Evolutionary conservation across 2,329 filamentous ascomycete genomes (phyloP).

Genomic region (Hortaea werneckii): DNA sequence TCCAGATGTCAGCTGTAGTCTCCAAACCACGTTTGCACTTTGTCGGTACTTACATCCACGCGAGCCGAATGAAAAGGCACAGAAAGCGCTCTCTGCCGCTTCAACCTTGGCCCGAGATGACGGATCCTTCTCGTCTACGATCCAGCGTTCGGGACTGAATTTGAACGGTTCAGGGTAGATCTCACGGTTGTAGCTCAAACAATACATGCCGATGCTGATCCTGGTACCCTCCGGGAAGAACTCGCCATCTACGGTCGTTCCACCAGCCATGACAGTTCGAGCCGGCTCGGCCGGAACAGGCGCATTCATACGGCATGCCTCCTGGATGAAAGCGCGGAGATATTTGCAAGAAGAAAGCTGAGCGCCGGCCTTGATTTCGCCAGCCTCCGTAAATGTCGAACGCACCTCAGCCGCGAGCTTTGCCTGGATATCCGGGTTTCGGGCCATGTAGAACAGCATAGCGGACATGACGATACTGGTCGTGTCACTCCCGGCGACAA

Average conservation of each 20-base stretch:
- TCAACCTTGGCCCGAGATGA: background rate
- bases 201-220: slow-evolving; percentile 26
- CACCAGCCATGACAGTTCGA: slow-evolving; percentile 25
- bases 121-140: slow-evolving; percentile 1
- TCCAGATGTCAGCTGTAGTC: too few relatives aligned
- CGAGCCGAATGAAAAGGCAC: slow-evolving; percentile 60
- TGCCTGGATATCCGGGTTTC: slow-evolving; percentile 19
- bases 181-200: slow-evolving; percentile 26
- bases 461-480: slow-evolving; percentile 19
- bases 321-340: slow-evolving; percentile 38
- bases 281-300: slow-evolving; percentile 28
- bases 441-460: slow-evolving; percentile 27
- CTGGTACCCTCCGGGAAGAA: slow-evolving; percentile 26
- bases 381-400: slow-evolving; percentile 39
- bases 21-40: too few relatives aligned
- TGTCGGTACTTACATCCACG: slow-evolving; percentile 45
- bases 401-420: slow-evolving; percentile 21
- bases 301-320: slow-evolving; percentile 38
- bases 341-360: slow-evolving; percentile 30
- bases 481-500: slow-evolving; percentile 26
- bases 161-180: slow-evolving; percentile 19
- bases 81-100: slow-evolving; percentile 56
- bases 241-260: slow-evolving; percentile 19
- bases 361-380: slow-evolving; percentile 34
- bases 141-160: slow-evolving; percentile 22